Evolutionary conservation across 2,329 filamentous ascomycete genomes (phyloP).

Genomic region (Dryadomyces sulphureus): DNA sequence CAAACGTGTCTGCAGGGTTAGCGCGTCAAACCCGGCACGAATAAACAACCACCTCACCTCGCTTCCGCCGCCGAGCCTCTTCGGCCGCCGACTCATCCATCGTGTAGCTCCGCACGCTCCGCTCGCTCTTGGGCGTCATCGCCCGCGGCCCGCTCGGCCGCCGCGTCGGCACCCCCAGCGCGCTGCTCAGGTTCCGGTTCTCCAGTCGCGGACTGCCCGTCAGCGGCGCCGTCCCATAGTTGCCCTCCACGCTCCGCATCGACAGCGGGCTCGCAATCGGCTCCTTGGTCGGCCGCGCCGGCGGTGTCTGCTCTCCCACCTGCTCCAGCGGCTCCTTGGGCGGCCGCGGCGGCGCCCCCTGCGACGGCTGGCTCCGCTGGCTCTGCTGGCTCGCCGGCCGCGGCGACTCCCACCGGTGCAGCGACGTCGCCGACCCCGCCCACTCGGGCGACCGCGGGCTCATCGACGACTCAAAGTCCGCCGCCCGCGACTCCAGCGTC

Average conservation of each 20-base stretch:
- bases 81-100: conserved; percentile 24
- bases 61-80: conserved; percentile 35
- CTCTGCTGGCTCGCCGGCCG: conserved; percentile 21
- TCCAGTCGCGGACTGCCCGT: conserved; percentile 38
- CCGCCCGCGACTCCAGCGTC: conserved; percentile 55
- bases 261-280: conserved; percentile 40
- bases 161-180: conserved; percentile 34
- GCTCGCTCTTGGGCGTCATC: conserved; percentile 42
- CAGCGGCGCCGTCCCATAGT: conserved; percentile 29
- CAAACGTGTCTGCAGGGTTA: conserved; percentile 33
- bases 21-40: background rate
- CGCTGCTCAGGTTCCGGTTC: conserved; percentile 41
- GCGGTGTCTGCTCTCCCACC: conserved; percentile 22
- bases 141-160: conserved; percentile 43
- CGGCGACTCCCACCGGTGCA: conserved; percentile 35
- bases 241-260: conserved; percentile 40
- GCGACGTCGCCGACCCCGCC: conserved; percentile 44
- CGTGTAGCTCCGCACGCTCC: conserved; percentile 18
- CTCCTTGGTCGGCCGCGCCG: conserved; percentile 33
- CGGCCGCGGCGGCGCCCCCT: conserved; percentile 34
- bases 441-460: conserved; percentile 48
- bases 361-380: conserved; percentile 16
- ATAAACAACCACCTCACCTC: conserved; percentile 26
- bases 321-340: conserved; percentile 46
- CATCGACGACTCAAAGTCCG: conserved; percentile 47